Evolutionary conservation across 768 basidiomycete species (phyloP).

Genomic region (Auriscalpium microsporum): DNA sequence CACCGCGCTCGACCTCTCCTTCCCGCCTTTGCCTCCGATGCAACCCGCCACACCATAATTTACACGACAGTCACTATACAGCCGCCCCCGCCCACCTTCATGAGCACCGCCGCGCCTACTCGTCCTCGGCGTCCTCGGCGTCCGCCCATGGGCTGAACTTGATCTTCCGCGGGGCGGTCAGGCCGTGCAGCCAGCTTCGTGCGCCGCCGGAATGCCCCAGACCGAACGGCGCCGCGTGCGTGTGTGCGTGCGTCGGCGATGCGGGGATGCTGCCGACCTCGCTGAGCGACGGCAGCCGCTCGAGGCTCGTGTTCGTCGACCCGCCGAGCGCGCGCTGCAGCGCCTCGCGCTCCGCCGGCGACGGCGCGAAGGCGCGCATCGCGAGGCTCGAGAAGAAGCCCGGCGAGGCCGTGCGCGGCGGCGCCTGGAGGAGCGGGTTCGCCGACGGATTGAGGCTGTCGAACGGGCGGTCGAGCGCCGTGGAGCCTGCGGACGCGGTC

Average conservation of each 20-base stretch:
- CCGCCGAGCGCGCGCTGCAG: slow-evolving; percentile 72
- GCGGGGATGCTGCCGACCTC: slow-evolving; percentile 67
- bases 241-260: slow-evolving; percentile 51
- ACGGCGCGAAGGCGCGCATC: slow-evolving; percentile 83
- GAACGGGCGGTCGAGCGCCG: slow-evolving; percentile 15
- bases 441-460: slow-evolving; percentile 15
- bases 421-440: not conserved
- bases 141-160: slow-evolving; percentile 83
- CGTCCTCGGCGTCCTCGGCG: slow-evolving; percentile 46
- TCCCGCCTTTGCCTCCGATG: too few species aligned
- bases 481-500: slow-evolving; percentile 2
- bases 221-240: slow-evolving; percentile 11
- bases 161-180: slow-evolving; percentile 54
- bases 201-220: slow-evolving; percentile 30
- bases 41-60: too few species aligned
- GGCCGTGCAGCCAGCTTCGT: slow-evolving; percentile 40
- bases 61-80: too few species aligned
- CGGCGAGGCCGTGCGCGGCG: not conserved
- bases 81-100: too few species aligned
- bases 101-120: slow-evolving; percentile 1
- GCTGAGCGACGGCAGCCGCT: slow-evolving; percentile 69
- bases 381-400: slow-evolving; percentile 26
- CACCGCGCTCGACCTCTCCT: too few species aligned
- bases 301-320: slow-evolving; percentile 66
- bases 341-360: slow-evolving; percentile 79